Evolutionary conservation across 768 basidiomycete genomes (phyloP), one percentile per base, ranked within the genome.

Genomic region (Calocera viscosa): DNA sequence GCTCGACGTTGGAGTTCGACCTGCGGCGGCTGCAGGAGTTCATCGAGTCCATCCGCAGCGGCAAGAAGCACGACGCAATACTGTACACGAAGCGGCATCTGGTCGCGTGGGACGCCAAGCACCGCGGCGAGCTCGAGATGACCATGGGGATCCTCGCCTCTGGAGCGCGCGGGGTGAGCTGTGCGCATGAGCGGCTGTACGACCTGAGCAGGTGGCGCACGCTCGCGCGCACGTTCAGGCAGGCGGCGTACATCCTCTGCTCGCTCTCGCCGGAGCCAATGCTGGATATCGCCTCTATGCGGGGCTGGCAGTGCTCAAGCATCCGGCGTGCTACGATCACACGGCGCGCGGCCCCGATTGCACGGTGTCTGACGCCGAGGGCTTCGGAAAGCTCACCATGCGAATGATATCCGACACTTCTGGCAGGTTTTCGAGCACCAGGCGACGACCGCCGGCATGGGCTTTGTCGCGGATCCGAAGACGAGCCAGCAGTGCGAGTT

Each of bases 1-100:
- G 97, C 94, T 93, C 89, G 77, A 88, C 91, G 8, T 85, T 99
- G 49, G 96, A 99, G 79, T 98, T 98, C 76, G 90, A 94, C 70
- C 84, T 99, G n/a, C n/a, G n/a, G 60, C 86, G 96, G 49, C 82
- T 96, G 43, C 96, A 99, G 76, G 93, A 97, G 76, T 97, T 89
- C 75, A 94, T 98, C 73, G 96, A 99, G 76, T 82, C 98, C 3
- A 84, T 87, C 35, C 81, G 96, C 38, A 77, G 80, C 2, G 75
- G 84, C 38, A 85, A 86, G 74, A 80, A 78, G 11, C 72, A 79
- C 49, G 89, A 90, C 65, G 96, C 96, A 8, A 92, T 98, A 68
- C 80, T 83, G 0, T 96, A 98, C 77, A 82, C 83, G 19, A 82
- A 83, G 75, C 95, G 90, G 75, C 80, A 96, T 73, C 82, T 99